Conservation (phyloP, 2,329 filamentous ascomycete genomes). For the Aureobasidium sp. region DNA sequence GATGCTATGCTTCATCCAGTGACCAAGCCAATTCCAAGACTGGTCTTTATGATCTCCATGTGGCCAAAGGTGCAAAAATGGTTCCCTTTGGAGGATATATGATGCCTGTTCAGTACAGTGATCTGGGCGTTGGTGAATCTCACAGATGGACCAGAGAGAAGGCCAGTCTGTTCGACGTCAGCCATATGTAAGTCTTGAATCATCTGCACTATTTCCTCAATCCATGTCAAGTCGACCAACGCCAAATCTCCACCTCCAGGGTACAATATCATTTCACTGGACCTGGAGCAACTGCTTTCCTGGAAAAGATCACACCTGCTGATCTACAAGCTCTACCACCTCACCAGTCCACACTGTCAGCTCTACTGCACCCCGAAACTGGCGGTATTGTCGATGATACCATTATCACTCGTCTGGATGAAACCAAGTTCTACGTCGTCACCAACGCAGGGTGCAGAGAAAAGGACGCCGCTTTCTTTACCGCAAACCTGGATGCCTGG, state of each 20-base stretch:
- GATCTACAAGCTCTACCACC: conserved; percentile 56
- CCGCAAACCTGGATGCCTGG: conserved; percentile 59
- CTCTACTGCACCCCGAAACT: conserved; percentile 67
- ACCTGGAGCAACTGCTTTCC: conserved; percentile 69
- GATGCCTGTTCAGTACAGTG: conserved; percentile 87
- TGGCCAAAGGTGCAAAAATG: conserved; percentile 79
- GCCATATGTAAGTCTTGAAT: conserved; percentile 60
- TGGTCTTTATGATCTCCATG: conserved; percentile 70
- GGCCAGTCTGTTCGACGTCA: conserved; percentile 90
- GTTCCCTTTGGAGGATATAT: conserved; percentile 90
- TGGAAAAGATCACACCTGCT: conserved; percentile 77
- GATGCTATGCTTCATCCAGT: conserved; percentile 10
- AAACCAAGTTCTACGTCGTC: conserved; percentile 77
- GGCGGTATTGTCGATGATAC: conserved; percentile 95
- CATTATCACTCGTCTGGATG: conserved; percentile 73
- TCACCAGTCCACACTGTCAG: conserved; percentile 75
- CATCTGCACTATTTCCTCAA: background rate
- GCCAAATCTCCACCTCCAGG: conserved; percentile 34
- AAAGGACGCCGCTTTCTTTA: conserved; percentile 77
- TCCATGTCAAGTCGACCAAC: background rate
- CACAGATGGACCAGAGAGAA: conserved; percentile 85
- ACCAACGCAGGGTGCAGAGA: conserved; percentile 89
- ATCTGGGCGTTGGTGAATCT: conserved; percentile 70
- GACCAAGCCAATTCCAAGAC: conserved; percentile 39
- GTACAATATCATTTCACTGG: conserved; percentile 79